Evolutionary conservation across 805 yeast genomes (phyloP).

Genomic region (Helenozyma baotianmanensis): DNA sequence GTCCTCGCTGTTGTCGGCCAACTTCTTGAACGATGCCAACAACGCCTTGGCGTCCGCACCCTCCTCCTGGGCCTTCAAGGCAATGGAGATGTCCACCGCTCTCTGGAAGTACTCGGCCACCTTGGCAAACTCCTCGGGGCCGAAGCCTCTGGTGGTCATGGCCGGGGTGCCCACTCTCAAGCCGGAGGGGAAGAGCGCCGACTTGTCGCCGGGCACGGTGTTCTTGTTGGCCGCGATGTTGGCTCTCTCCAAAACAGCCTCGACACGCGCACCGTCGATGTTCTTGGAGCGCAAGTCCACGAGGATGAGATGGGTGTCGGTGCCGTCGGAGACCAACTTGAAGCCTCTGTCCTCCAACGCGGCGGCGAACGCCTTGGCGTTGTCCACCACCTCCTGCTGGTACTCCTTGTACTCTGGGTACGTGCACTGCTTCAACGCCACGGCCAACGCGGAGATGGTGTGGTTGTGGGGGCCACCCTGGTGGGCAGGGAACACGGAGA

Average conservation of each 20-base stretch:
- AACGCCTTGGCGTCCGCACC: constrained; percentile 56
- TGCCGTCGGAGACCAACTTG: constrained; percentile 84
- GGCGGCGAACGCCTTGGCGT: constrained; percentile 72
- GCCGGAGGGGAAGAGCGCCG: constrained; percentile 95
- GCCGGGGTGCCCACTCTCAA: constrained; percentile 98
- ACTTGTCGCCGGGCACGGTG: constrained; percentile 93
- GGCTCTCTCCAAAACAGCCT: constrained; percentile 79
- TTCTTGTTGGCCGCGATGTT: constrained; percentile 96
- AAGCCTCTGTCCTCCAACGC: constrained; percentile 64
- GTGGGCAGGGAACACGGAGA: constrained; percentile 98
- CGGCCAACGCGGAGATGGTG: constrained; percentile 93
- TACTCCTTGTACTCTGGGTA: constrained; percentile 85
- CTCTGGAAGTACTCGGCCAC: constrained; percentile 76
- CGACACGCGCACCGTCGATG: constrained; percentile 95
- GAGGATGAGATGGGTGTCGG: constrained; percentile 89
- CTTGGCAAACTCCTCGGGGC: constrained; percentile 67
- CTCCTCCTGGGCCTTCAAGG: constrained; percentile 53
- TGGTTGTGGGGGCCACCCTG: constrained; percentile 99
- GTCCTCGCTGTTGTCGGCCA: constrained; percentile 60
- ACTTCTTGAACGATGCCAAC: constrained; percentile 65
- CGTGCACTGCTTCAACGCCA: constrained; percentile 87
- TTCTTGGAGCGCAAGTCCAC: constrained; percentile 73
- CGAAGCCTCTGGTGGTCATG: constrained; percentile 94
- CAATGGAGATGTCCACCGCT: constrained; percentile 68
- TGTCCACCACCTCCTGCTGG: constrained; percentile 76